Percentiles rank a stretch among this genome's conserved stretches.
phyloP scores from a whole-genome alignment of 306 rosid species.

The Astragalus glycyphyllos region DNA sequence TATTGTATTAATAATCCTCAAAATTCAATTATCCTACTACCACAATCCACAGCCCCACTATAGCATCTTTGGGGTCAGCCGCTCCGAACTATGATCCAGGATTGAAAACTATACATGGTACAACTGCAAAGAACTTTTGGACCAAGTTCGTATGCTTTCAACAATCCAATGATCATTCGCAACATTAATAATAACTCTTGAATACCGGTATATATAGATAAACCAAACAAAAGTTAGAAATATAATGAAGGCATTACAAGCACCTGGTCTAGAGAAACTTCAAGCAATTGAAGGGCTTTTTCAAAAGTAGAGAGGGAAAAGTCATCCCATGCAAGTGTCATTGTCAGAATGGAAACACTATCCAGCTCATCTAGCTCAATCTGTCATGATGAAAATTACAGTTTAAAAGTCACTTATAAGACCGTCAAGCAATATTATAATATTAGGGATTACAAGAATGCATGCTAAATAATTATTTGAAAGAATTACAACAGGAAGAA shows the following conservation, averaged over 20 bases:
- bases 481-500: slow-evolving; percentile 21
- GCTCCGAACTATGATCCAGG: background rate
- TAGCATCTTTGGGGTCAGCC: background rate
- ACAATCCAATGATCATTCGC: slow-evolving; percentile 1
- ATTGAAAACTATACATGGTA: background rate
- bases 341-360: slow-evolving; percentile 70
- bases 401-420: slow-evolving; percentile 16
- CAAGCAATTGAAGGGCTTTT: slow-evolving; percentile 66
- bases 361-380: slow-evolving; percentile 87
- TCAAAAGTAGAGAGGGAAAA: slow-evolving; percentile 65
- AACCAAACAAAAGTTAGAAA: slow-evolving; percentile 30
- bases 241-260: slow-evolving; percentile 33
- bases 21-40: background rate
- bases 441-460: slow-evolving; percentile 8
- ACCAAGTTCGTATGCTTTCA: background rate
- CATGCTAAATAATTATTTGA: slow-evolving; percentile 24
- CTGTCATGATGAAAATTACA: slow-evolving; percentile 52
- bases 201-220: background rate
- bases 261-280: slow-evolving; percentile 79
- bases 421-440: slow-evolving; percentile 33
- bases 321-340: slow-evolving; percentile 83
- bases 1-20: background rate
- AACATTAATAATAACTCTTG: slow-evolving; percentile 1
- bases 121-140: background rate
- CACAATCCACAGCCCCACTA: background rate